Evolutionary conservation across 495 filamentous ascomycete genomes (phyloP).

Genomic region (Monascus purpureus): DNA sequence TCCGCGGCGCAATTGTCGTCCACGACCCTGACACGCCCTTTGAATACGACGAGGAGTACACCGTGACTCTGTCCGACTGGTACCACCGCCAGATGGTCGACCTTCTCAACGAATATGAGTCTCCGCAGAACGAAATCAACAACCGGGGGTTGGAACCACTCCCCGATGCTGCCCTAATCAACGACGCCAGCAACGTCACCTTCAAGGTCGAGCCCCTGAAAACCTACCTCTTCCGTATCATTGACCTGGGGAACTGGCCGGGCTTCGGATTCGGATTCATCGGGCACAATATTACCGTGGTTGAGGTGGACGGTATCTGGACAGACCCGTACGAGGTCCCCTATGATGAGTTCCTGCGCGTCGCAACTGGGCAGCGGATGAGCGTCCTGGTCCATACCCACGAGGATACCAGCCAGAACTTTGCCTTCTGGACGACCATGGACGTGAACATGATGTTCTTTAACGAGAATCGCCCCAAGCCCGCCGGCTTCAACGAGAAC

Average conservation of each 20-base stretch:
- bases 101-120: constrained; percentile 41
- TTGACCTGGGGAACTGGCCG: constrained; percentile 50
- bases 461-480: constrained; percentile 19
- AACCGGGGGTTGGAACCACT: constrained; percentile 44
- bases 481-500: constrained; percentile 45
- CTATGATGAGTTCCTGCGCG: constrained; percentile 41
- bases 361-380: constrained; percentile 58
- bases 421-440: constrained; percentile 43
- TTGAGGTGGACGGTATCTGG: constrained; percentile 64
- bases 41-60: constrained; percentile 54
- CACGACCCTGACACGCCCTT: constrained; percentile 56
- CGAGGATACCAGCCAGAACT: constrained; percentile 28
- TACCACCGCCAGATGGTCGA: constrained; percentile 43
- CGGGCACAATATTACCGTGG: constrained; percentile 44
- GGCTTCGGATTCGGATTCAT: constrained; percentile 41
- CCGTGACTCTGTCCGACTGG: constrained; percentile 55
- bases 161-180: constrained; percentile 53
- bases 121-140: constrained; percentile 29
- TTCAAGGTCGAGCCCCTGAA: constrained; percentile 34
- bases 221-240: constrained; percentile 52
- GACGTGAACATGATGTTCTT: constrained; percentile 42
- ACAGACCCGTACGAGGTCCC: constrained; percentile 46
- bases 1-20: constrained; percentile 58
- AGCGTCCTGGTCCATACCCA: constrained; percentile 50
- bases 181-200: constrained; percentile 39